Evolutionary conservation across 1,284 basidiomycete genomes (phyloP).

Genomic region (Naganishia sp.): DNA sequence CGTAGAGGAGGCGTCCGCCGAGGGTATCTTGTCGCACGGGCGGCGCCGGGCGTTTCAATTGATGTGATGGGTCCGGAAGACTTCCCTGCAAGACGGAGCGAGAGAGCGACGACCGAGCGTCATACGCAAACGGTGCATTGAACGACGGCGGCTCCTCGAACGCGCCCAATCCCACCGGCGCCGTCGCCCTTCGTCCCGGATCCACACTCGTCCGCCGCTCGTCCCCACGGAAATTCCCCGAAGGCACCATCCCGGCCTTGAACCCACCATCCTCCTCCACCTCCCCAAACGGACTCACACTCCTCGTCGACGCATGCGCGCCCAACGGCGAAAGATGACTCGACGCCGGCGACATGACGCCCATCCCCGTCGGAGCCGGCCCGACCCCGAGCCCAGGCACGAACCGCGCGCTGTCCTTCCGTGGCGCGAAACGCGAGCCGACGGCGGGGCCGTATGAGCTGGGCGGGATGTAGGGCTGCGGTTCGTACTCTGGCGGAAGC

Average conservation of each 20-base stretch:
- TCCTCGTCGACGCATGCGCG: background rate
- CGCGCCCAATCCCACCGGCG: background rate
- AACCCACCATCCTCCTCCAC: background rate
- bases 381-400: slow-evolving; percentile 10
- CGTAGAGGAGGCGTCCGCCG: slow-evolving; percentile 64
- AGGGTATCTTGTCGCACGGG: slow-evolving; percentile 38
- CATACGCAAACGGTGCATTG: slow-evolving; percentile 6
- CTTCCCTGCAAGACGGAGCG: slow-evolving; percentile 17
- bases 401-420: background rate
- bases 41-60: slow-evolving; percentile 11
- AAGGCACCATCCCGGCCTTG: background rate
- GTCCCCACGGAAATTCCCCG: background rate
- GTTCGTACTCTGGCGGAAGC: slow-evolving; percentile 62
- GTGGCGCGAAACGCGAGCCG: background rate
- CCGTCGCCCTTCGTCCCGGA: background rate
- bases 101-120: slow-evolving; percentile 16
- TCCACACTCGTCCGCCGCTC: background rate
- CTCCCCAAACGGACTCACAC: slow-evolving; percentile 14
- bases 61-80: background rate
- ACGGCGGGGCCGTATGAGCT: slow-evolving; percentile 14
- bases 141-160: background rate
- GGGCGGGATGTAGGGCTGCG: slow-evolving; percentile 50
- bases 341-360: background rate
- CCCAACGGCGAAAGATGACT: background rate
- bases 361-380: background rate